phyloP scores from a whole-genome alignment of 2,329 filamentous ascomycete genomes.

The Podosphaera fusca region DNA sequence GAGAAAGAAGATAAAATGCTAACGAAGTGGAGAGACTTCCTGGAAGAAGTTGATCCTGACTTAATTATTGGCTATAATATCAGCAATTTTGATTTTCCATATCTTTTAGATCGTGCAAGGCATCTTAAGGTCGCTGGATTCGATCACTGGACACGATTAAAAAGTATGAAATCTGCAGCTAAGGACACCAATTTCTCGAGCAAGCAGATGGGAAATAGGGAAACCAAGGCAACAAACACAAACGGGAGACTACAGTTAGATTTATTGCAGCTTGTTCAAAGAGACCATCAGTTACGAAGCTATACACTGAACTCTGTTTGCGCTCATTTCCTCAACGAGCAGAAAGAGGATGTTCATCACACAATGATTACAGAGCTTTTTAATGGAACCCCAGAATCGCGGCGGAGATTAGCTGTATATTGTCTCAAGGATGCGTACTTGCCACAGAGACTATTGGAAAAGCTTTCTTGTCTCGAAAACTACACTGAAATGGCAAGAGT shows the following conservation, averaged over 20 bases:
- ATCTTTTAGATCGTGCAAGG: slow-evolving; percentile 69
- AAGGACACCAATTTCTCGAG: slow-evolving; percentile 78
- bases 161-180: slow-evolving; percentile 42
- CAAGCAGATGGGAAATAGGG: slow-evolving; percentile 94
- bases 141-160: slow-evolving; percentile 68
- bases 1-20: slow-evolving; percentile 71
- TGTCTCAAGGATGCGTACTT: slow-evolving; percentile 95
- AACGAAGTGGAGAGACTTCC: slow-evolving; percentile 73
- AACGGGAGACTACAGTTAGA: slow-evolving; percentile 86
- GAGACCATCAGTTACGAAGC: slow-evolving; percentile 84
- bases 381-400: slow-evolving; percentile 84
- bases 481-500: slow-evolving; percentile 99
- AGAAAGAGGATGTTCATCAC: slow-evolving; percentile 96
- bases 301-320: slow-evolving; percentile 95
- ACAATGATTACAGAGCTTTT: slow-evolving; percentile 98
- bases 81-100: slow-evolving; percentile 94
- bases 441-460: slow-evolving; percentile 85
- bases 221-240: slow-evolving; percentile 84
- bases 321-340: slow-evolving; percentile 82
- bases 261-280: slow-evolving; percentile 78
- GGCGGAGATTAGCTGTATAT: slow-evolving; percentile 78
- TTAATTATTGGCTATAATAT: slow-evolving; percentile 99
- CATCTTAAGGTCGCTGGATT: slow-evolving; percentile 63
- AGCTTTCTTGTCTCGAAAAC: slow-evolving; percentile 93
- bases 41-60: slow-evolving; percentile 79